These are phyloP conservation scores for Podospora sp. DNA, from an alignment of 495 filamentous ascomycete genomes.

Conservation along the genomic window DNA sequence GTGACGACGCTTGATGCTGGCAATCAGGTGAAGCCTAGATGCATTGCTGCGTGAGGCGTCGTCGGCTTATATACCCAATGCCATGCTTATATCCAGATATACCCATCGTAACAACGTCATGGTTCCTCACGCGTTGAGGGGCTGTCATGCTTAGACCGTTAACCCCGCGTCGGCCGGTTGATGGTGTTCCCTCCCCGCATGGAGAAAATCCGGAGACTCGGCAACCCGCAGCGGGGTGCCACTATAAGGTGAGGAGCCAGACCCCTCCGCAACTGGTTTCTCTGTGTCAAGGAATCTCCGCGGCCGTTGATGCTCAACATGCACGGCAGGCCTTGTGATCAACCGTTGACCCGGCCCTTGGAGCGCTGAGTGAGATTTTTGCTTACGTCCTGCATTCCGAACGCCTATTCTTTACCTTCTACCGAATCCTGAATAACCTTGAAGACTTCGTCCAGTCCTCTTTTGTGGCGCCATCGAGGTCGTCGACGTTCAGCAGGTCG, in stretches of 20 bases:
- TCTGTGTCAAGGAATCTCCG: conserved; percentile 24
- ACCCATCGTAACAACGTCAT: conserved; percentile 9
- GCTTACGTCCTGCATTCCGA: not conserved
- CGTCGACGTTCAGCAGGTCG: conserved; percentile 77
- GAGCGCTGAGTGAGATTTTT: not conserved
- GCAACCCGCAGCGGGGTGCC: conserved; percentile 21
- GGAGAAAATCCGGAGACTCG: conserved; percentile 41
- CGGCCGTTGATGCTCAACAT: not conserved
- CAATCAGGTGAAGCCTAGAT: not conserved
- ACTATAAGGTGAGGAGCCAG: conserved; percentile 1
- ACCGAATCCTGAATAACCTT: not conserved
- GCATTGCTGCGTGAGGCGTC: not conserved
- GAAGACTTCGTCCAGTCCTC: conserved; percentile 37
- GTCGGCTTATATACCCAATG: conserved; percentile 6
- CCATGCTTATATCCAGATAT: not conserved
- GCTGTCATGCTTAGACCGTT: not conserved
- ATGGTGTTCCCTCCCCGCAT: conserved; percentile 18
- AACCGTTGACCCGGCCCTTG: not conserved
- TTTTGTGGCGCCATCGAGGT: conserved; percentile 52
- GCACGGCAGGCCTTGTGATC: not conserved
- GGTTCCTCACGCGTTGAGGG: conserved; percentile 3
- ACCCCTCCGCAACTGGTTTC: conserved; percentile 6
- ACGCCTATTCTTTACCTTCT: not conserved
- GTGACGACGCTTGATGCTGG: not conserved
- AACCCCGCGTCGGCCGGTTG: conserved; percentile 21